Evolutionary conservation across 129 eudicot species (phyloP), one percentile per base, ranked within the genome.

Genomic region (Flaveria sonorensis): DNA sequence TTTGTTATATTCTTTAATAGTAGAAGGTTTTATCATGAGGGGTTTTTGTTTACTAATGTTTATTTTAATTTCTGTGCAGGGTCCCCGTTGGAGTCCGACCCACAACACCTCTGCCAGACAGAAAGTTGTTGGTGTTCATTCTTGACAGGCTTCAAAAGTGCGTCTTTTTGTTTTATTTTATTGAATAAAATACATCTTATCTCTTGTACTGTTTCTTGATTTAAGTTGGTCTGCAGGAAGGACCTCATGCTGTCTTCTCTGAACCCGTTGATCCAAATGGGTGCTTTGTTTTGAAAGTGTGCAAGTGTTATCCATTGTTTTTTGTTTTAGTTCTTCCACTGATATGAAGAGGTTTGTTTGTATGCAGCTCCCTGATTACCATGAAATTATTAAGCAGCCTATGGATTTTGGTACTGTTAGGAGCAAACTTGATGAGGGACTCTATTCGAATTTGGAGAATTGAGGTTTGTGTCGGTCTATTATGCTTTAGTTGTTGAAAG

Each of bases 101-200:
- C 92, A 82, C 91, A 68, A 84, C 96, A 63, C 92, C 96, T 83
- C 87, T 91, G 96, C 97, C 96, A 80, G 97, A 94, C 79, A 89
- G 85, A 94, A 91, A 87, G 90, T 79, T 89, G 87, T 77, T 94
- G 89, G 75, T 91, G 61, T 88, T 91, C 90, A 88, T 94, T 78
- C 97, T 94, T 86, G 96, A 91, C 80, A 94, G 92, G 77, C 97
- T 94, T 80, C 99, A 94, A 88, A 91, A 91, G 99, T 94, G 75
- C 32, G 94, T 83, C 50, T 47, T 52, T 62, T 32, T 61, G 77
- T 77, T 48, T 79, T 62, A 32, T 82, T 64, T 76, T 70, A 50
- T 78, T 60, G 20, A 72, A 7, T 71, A 36, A 84, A 18, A 72
- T 46, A 77, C 71, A 61, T 67, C 56, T 77, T 66, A 57, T 45